phyloP scores from a whole-genome alignment of 2,329 filamentous ascomycete species.

The Pestalotiopsis sp. region DNA sequence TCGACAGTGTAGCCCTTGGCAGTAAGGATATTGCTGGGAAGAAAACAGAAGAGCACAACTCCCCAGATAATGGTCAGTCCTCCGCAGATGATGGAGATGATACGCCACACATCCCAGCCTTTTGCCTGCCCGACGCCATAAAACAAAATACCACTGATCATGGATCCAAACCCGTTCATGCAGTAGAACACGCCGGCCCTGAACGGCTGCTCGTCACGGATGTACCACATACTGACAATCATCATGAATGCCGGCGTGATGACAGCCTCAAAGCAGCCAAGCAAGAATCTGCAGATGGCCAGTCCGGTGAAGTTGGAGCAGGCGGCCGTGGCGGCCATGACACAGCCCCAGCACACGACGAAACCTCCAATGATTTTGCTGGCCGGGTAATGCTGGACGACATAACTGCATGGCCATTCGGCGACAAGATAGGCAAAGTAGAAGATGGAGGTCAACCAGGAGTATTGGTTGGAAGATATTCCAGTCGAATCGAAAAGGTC shows the following conservation, averaged over 20 bases:
- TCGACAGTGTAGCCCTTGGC: conserved; percentile 41
- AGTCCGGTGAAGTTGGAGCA: conserved; percentile 41
- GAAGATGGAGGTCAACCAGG: conserved; percentile 56
- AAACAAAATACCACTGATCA: conserved; percentile 34
- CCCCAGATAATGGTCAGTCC: conserved; percentile 44
- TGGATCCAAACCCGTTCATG: conserved; percentile 38
- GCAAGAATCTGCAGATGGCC: conserved; percentile 42
- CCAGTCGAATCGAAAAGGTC: conserved; percentile 51
- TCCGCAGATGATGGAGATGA: conserved; percentile 45
- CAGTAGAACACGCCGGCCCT: conserved; percentile 44
- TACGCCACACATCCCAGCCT: conserved; percentile 41
- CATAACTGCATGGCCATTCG: conserved; percentile 33
- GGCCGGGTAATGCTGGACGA: conserved; percentile 36
- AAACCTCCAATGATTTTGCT: conserved; percentile 33
- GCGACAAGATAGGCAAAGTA: conserved; percentile 42
- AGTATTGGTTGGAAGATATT: conserved; percentile 48
- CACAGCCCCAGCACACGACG: conserved; percentile 34
- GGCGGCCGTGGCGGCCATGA: conserved; percentile 43
- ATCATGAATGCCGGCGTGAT: conserved; percentile 52
- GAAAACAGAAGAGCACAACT: conserved; percentile 35
- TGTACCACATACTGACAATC: conserved; percentile 51
- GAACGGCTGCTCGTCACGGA: conserved; percentile 44
- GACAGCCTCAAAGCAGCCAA: conserved; percentile 47
- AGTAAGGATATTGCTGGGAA: conserved; percentile 43
- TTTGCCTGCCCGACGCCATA: conserved; percentile 42